Base-by-base conservation (phyloP, 192 early-diverging fungal species). In the Mortierella hygrophila region DNA sequence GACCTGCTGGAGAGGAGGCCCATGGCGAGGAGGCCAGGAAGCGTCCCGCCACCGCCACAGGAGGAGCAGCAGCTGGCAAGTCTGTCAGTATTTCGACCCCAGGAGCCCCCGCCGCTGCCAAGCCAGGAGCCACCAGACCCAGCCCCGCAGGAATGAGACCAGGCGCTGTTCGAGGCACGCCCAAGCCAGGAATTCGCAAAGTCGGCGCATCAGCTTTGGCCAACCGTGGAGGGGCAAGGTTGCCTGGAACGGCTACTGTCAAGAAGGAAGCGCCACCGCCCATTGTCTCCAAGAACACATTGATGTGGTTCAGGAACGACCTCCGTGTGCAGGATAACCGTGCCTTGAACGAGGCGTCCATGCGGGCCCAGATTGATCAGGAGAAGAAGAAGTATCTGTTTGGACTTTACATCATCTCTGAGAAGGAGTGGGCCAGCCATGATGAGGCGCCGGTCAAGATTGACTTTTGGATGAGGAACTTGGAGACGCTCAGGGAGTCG, bases 251-350 rank as follows among this genome's bases (percentile, higher is more conserved):
- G 3, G 26, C 71, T 4, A 49, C 78, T 18, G 41, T 77, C 32
- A 86, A 81, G 79, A 86, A 86, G 76, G 84, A 86, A 54, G 79
- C 75, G 6, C 81, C 87, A 16, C 65, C 81, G 35, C 87, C 78
- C 32, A 55, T 79, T 40, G 21, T 81, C 54, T 79, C 72, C 32
- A 82, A 84, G 70, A 91, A 91, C 32, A 79, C 79, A 3, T 32
- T 92, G 16, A 84, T 90, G 74, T 92, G 91, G 91, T 92, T 92
- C 80, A 85, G 91, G 26, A 88, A 81, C 21, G 91, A 92, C 68
- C 83, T 92, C 26, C 86, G 91, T 18, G 29, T 89, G 20, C 74
- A 88, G 23, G 91, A 92, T 69, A 92, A 92, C 55, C 80, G 68
- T 15, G 89, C 89, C 13, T 44, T 92, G 9, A 40, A 72, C 32